Base-by-base conservation (phyloP, 1,284 basidiomycete species). In the Thecaphora thlaspeos region DNA sequence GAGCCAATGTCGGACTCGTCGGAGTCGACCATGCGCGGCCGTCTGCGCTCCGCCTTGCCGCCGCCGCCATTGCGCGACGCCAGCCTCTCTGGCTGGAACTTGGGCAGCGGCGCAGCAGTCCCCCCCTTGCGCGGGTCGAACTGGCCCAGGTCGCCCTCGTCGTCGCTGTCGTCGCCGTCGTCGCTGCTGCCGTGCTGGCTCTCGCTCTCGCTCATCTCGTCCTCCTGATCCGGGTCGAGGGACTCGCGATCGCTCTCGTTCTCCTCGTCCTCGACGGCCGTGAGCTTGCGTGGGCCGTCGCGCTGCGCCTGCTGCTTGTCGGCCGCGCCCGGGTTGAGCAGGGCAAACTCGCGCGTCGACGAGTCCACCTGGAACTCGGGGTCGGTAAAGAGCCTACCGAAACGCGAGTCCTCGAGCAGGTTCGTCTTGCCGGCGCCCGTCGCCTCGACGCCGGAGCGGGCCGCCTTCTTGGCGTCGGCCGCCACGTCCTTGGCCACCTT, bases 351-450 rank as follows among this genome's bases (percentile, higher is more conserved):
- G 74, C 89, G 83, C 62, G 83, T 89, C 39, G 80, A 83, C 80
- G 92, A 88, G 79, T 98, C 93, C 66, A 99, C 89, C 75, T 90
- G 84, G 79, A 90, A 99, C 55, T 90, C 90, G n/a, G 91, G 88
- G 74, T 97, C 87, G 78, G 90, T 87, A 80, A 95, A 99, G 43
- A 99, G 82, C 48, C 87, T 88, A 51, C 87, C 83, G 84, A 98
- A 98, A 61, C 95, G 88, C 50, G 88, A 84, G 80, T 98, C 95
- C 43, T 81, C 85, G 58, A 97, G 84, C 61, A 98, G 79, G 48
- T 58, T 64, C 23, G 59, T 36, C 18, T 59, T 38, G 46, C 62
- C 67, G 40, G 75, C 61, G 9, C 60, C 70, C 12, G 40, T 45
- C 21, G 53, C 48, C 2, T 40, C 59, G 8, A 41, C 56, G 11